Base-by-base conservation (phyloP, 2,329 filamentous ascomycete genomes). In the Claviceps quebecensis region DNA sequence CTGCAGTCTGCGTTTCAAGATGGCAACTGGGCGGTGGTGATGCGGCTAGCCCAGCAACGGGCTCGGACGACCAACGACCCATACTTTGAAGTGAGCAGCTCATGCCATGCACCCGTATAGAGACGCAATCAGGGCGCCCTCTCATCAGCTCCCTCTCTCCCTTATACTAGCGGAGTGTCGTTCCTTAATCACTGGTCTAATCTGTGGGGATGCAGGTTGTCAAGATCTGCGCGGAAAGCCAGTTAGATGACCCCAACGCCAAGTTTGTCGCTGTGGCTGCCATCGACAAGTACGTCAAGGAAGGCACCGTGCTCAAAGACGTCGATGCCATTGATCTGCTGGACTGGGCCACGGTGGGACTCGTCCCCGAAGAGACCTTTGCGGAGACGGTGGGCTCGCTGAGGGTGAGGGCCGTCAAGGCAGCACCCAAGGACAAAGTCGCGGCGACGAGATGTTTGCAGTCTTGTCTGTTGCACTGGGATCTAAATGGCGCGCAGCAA, bases 401-500 rank as follows among this genome's bases (percentile, higher is more conserved):
- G 53, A 69, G 75, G 22, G 65, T 67, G 11, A 68, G 73, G 36
- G 69, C 75, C 46, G 76, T 73, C 47, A 80, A 80, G 61, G 72
- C 73, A 8, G 64, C 69, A n/a, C 71, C 75, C 11, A 73, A 71
- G 56, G 69, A 73, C 52, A 72, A 67, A 54, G 61, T 58, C 34
- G 59, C 60, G 17, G 70, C 64, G 5, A 64, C 68, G 8, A 67
- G 66, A 44, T 78, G 73, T 53, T 64, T 80, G 45, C 70, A 76
- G 56, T 70, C 72, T 8, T 81, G 77, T 56, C 58, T 80, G 50
- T 63, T 73, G 54, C 68, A 76, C 49, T 77, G 74, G 69, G 78
- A 81, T 56, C 67, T 80, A 51, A 66, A 69, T 52, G 77, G 75
- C 57, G 75, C 76, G 2, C 77, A 81, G 60, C 74, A 78, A 67